phyloP scores from a whole-genome alignment of 768 basidiomycete species.

The Kockovaella imperatae region DNA sequence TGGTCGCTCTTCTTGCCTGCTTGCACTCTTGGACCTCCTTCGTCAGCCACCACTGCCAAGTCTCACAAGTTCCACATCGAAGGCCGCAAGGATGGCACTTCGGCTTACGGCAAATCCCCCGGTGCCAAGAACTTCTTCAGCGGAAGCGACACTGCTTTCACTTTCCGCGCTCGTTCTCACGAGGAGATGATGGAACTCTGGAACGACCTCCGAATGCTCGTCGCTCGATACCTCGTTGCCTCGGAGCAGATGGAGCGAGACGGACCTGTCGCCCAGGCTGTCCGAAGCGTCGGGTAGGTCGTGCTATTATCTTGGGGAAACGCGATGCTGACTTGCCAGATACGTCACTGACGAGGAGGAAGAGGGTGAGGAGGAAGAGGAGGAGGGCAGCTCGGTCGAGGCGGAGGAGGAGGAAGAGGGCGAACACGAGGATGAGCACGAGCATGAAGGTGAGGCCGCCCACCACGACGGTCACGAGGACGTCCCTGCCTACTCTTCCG shows the following conservation, averaged over 20 bases:
- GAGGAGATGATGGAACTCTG: slow-evolving; percentile 99
- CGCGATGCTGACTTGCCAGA: slow-evolving; percentile 15
- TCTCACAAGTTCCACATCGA: slow-evolving; percentile 98
- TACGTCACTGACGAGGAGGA: slow-evolving; percentile 59
- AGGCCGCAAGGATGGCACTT: slow-evolving; percentile 72
- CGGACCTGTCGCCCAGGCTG: slow-evolving; percentile 87
- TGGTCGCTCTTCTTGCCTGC: slow-evolving; percentile 87
- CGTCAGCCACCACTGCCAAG: slow-evolving; percentile 54
- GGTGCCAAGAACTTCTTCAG: slow-evolving; percentile 46
- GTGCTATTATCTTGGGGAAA: not conserved
- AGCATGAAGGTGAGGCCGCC: slow-evolving; percentile 45
- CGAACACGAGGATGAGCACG: slow-evolving; percentile 57
- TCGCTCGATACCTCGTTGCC: slow-evolving; percentile 86
- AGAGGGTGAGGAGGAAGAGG: slow-evolving; percentile 47
- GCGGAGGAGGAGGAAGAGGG: slow-evolving; percentile 43
- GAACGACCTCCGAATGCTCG: slow-evolving; percentile 93
- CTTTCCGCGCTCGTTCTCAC: slow-evolving; percentile 75
- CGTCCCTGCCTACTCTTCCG: slow-evolving; percentile 56
- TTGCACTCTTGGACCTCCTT: slow-evolving; percentile 91
- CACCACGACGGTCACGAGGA: slow-evolving; percentile 51
- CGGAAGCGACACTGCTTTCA: slow-evolving; percentile 58
- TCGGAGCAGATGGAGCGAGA: slow-evolving; percentile 86
- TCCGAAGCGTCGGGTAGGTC: slow-evolving; percentile 75
- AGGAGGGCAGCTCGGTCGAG: slow-evolving; percentile 44
- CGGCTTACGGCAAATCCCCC: slow-evolving; percentile 47